These are phyloP conservation scores for Carex scoparia DNA, from an alignment of 176 grass and related monocot species.

Conservation along the genomic window DNA sequence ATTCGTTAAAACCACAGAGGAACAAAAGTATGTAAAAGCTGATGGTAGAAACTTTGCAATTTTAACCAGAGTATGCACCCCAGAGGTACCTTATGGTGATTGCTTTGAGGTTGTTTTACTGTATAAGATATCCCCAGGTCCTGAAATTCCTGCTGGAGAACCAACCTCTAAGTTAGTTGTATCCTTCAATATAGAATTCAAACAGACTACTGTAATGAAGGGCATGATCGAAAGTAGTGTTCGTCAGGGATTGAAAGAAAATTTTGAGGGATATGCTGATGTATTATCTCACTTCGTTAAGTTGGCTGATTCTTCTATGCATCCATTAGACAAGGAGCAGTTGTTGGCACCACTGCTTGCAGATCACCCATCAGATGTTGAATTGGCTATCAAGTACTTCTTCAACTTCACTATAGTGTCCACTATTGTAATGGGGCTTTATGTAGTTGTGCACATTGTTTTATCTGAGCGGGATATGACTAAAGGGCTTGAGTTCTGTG, in stretches of 20 bases:
- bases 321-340: slow-evolving; percentile 57
- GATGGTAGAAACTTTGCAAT: slow-evolving; percentile 58
- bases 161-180: slow-evolving; percentile 44
- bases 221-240: slow-evolving; percentile 67
- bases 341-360: slow-evolving; percentile 62
- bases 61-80: slow-evolving; percentile 50
- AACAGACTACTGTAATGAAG: slow-evolving; percentile 75
- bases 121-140: slow-evolving; percentile 65
- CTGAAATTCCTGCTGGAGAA: slow-evolving; percentile 36
- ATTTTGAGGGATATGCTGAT: slow-evolving; percentile 57
- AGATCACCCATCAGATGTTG: slow-evolving; percentile 44
- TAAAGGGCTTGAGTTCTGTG: slow-evolving; percentile 64
- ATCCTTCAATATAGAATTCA: slow-evolving; percentile 73
- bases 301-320: slow-evolving; percentile 32
- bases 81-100: slow-evolving; percentile 76
- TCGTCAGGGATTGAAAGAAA: slow-evolving; percentile 66
- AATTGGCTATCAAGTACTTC: slow-evolving; percentile 66
- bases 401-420: slow-evolving; percentile 64
- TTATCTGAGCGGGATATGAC: slow-evolving; percentile 36
- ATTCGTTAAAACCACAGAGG: slow-evolving; percentile 64
- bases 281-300: slow-evolving; percentile 51
- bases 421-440: slow-evolving; percentile 41
- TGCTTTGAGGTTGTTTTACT: slow-evolving; percentile 73
- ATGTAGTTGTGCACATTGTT: slow-evolving; percentile 75
- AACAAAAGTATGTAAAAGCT: slow-evolving; percentile 71